Base-by-base conservation (phyloP, 2,329 filamentous ascomycete species). In the Penicillium sp. region DNA sequence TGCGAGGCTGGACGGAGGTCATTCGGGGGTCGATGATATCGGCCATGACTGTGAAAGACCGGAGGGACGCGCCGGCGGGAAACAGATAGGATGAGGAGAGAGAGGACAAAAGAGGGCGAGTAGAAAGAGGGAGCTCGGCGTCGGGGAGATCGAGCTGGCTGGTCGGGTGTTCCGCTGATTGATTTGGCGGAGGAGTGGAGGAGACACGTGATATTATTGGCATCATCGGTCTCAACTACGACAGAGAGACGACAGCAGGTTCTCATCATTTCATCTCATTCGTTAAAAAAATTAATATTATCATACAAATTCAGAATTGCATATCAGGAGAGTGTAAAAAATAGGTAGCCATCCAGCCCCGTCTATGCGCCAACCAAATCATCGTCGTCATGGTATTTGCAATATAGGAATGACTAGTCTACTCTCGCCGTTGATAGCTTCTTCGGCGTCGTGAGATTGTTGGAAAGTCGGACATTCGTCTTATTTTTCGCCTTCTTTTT, bases 401-500 rank as follows among this genome's bases (percentile, higher is more conserved):
- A 63, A 45, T 29, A 19, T 26, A 19, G 61, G 45, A 58, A n/a
- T 47, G 44, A n/a, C 67, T 69, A 93, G 76, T 94, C 91, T 70
- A 93, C 87, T 79, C 91, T 92, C 21, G 91, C 91, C 70, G 84
- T 88, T 62, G 88, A 88, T 48, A 94, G 82, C 64, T 85, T 85
- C 55, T 88, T 85, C 11, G 91, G 90, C 63, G 89, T 90, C 66
- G 85, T 86, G 59, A 96, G 83, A 69, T 96, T 94, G 77, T 96
- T 97, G 65, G 92, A 89, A 66, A 95, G 86, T 62, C 88, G 88
- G 63, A 91, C 81, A 48, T 88, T 86, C 19, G 87, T 85, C 77
- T 90, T 91, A 75, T 90, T 91, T 75, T 94, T 93, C 75, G 87
- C 89, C 79, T 96, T 91, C 77, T 97, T 97, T 53, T 91, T 85